A percentile compares a stretch with the other conserved stretches of the same genome.
phyloP scores from a whole-genome alignment of 148 eudicot genomes.

The Mesembryanthemum crystallinum region DNA sequence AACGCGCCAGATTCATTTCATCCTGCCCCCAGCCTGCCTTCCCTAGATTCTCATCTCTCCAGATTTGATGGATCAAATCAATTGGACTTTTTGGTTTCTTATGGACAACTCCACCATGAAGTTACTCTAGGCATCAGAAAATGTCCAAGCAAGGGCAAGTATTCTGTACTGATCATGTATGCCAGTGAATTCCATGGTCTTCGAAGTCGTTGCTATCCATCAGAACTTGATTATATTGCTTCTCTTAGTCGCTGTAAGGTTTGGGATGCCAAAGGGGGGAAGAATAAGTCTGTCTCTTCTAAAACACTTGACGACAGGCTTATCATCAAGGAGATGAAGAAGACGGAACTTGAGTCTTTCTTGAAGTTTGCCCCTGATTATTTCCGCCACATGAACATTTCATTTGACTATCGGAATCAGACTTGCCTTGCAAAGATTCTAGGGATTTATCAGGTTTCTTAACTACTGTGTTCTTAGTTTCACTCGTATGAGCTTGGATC shows the following conservation, averaged over 20 bases:
- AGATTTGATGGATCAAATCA: conserved; percentile 56
- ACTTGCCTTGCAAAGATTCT: conserved; percentile 95
- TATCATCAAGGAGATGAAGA: conserved; percentile 88
- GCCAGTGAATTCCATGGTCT: conserved; percentile 66
- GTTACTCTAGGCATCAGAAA: conserved; percentile 63
- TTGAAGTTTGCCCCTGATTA: conserved; percentile 63
- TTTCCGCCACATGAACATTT: conserved; percentile 67
- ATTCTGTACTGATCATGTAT: conserved; percentile 67
- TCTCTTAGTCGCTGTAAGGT: conserved; percentile 84
- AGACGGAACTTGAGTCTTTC: conserved; percentile 77
- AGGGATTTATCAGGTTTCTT: conserved; percentile 87
- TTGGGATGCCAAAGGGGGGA: conserved; percentile 99
- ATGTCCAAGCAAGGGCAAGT: conserved; percentile 54
- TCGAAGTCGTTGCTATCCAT: conserved; percentile 68
- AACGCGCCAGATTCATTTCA: conserved; percentile 52
- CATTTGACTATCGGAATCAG: conserved; percentile 66
- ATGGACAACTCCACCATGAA: conserved; percentile 50
- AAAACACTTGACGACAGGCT: conserved; percentile 88
- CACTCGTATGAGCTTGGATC: neutral
- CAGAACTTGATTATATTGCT: conserved; percentile 83
- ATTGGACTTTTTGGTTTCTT: conserved; percentile 51
- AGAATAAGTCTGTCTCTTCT: conserved; percentile 86
- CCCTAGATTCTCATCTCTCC: conserved; percentile 45
- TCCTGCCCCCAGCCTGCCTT: conserved; percentile 46
- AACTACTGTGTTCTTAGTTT: neutral